Conservation (phyloP, 257 asterid species). For the Nicotiana tabacum region DNA sequence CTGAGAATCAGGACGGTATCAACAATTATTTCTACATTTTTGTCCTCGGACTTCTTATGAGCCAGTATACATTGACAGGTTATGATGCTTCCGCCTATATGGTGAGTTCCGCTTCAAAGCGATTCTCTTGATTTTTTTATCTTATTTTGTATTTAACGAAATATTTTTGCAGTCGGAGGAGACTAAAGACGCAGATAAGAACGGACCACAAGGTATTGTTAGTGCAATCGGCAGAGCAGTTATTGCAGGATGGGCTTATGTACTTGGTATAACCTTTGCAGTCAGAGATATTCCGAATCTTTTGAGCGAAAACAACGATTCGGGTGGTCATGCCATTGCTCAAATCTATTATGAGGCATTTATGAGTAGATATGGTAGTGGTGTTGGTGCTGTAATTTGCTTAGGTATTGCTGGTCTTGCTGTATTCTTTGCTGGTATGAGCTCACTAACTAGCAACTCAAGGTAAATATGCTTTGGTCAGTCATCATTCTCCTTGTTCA, state of each 20-base stretch:
- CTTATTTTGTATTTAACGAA: not conserved
- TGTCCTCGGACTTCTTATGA: slow-evolving; percentile 88
- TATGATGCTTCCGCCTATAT: slow-evolving; percentile 97
- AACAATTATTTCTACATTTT: slow-evolving; percentile 62
- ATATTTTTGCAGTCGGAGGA: slow-evolving; percentile 18
- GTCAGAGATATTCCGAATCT: slow-evolving; percentile 72
- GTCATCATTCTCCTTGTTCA: not conserved
- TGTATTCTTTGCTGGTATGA: not conserved
- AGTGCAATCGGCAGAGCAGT: slow-evolving; percentile 38
- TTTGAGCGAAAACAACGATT: slow-evolving; percentile 52
- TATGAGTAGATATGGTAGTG: slow-evolving; percentile 62
- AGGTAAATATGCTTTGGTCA: slow-evolving; percentile 38
- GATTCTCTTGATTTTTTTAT: not conserved
- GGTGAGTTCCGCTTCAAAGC: slow-evolving; percentile 39
- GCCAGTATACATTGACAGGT: slow-evolving; percentile 83
- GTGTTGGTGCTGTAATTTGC: slow-evolving; percentile 20
- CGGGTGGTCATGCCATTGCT: slow-evolving; percentile 95
- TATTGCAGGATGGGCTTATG: slow-evolving; percentile 88
- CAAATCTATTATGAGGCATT: slow-evolving; percentile 72
- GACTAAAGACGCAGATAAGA: slow-evolving; percentile 44
- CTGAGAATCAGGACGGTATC: slow-evolving; percentile 68
- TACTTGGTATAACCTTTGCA: slow-evolving; percentile 89
- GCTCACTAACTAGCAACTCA: slow-evolving; percentile 85
- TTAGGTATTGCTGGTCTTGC: not conserved
- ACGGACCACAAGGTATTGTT: slow-evolving; percentile 27